A percentile compares a stretch with the other conserved stretches of the same genome.
Evolutionary conservation across 2,329 filamentous ascomycete genomes (phyloP).

Genomic region (Scytalidium sp.): DNA sequence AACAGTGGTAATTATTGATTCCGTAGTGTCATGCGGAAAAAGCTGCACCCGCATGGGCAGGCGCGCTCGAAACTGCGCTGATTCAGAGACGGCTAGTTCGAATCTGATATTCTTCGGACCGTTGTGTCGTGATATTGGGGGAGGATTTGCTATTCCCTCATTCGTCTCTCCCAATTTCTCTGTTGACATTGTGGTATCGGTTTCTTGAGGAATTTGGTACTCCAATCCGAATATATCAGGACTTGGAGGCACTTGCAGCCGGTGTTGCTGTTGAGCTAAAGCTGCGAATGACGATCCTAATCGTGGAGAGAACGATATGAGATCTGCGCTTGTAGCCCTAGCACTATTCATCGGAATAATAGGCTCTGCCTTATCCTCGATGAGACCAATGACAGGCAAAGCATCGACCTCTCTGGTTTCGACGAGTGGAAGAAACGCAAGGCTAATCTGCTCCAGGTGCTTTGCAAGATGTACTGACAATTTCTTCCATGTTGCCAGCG

Average conservation of each 20-base stretch:
- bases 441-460: slow-evolving; percentile 89
- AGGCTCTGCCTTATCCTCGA: slow-evolving; percentile 43
- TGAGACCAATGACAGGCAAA: slow-evolving; percentile 65
- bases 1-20: slow-evolving; percentile 96
- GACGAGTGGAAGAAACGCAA: slow-evolving; percentile 69
- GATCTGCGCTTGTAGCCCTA: slow-evolving; percentile 22
- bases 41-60: slow-evolving; percentile 88
- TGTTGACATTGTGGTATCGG: slow-evolving; percentile 22
- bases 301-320: slow-evolving; percentile 12
- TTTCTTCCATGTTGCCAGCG: slow-evolving; percentile 86
- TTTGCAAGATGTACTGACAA: slow-evolving; percentile 89
- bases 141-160: slow-evolving; percentile 26
- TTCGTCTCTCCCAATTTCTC: slow-evolving; percentile 19
- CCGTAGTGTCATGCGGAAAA: slow-evolving; percentile 91
- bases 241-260: too few species aligned
- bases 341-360: slow-evolving; percentile 19
- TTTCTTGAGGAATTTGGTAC: too few species aligned
- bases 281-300: slow-evolving; percentile 19
- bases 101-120: slow-evolving; percentile 74
- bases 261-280: slow-evolving; percentile 1
- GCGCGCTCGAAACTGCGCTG: slow-evolving; percentile 67
- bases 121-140: slow-evolving; percentile 16
- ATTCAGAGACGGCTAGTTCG: slow-evolving; percentile 68
- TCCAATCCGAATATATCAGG: too few species aligned
- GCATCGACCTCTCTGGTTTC: slow-evolving; percentile 49